phyloP scores from a whole-genome alignment of 768 basidiomycete species.

The Macrolepiota dolichaula region DNA sequence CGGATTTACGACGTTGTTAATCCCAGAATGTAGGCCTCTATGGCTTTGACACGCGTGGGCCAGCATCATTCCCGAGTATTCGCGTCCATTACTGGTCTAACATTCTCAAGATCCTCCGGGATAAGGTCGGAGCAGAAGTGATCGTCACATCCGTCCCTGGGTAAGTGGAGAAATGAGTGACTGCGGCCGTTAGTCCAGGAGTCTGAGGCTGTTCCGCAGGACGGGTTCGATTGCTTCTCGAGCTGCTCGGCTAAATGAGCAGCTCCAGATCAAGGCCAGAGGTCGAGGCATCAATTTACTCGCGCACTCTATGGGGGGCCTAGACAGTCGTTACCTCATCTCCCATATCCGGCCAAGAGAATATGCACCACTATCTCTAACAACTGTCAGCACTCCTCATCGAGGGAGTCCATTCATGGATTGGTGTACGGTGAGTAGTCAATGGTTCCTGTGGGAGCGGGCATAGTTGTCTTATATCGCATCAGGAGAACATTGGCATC shows the following conservation, averaged over 20 bases:
- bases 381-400: slow-evolving; percentile 90
- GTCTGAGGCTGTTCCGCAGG: slow-evolving; percentile 35
- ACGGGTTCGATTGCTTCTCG: slow-evolving; percentile 88
- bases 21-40: slow-evolving; percentile 63
- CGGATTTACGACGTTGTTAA: background rate
- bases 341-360: slow-evolving; percentile 77
- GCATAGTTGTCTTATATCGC: background rate
- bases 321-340: slow-evolving; percentile 93
- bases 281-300: slow-evolving; percentile 89
- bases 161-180: slow-evolving; percentile 42
- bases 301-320: slow-evolving; percentile 97
- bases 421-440: slow-evolving; percentile 81
- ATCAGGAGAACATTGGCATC: slow-evolving; percentile 86
- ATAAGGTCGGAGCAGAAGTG: slow-evolving; percentile 88
- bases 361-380: slow-evolving; percentile 85
- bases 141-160: slow-evolving; percentile 92
- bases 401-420: slow-evolving; percentile 98
- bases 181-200: background rate
- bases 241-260: slow-evolving; percentile 69
- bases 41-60: slow-evolving; percentile 91
- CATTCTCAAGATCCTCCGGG: slow-evolving; percentile 73
- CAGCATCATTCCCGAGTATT: slow-evolving; percentile 74
- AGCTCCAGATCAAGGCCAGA: slow-evolving; percentile 59
- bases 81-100: slow-evolving; percentile 95
- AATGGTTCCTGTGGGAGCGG: background rate